Evolutionary conservation across 257 asterid species (phyloP), one percentile per base, ranked within the genome.

Genomic region (Solanum chiquidenum): DNA sequence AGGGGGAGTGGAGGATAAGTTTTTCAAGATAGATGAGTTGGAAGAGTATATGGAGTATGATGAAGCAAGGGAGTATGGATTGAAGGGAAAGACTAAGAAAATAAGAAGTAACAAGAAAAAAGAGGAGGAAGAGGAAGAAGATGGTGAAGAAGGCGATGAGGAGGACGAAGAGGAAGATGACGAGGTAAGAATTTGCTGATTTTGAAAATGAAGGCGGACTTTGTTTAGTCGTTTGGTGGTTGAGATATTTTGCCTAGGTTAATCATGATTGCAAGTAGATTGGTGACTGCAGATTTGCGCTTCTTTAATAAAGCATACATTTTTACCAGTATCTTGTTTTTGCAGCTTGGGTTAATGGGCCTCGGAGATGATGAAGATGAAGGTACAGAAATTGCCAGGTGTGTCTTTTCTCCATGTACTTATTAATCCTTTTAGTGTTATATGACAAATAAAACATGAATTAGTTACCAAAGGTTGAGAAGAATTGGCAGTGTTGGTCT

Each of bases 1-100:
- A 64, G 91, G 91, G 25, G 95, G 93, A 7, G 94, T 95, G 73
- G 99, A 96, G 83, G 99, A 95, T 88, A 89, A 88, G 89, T 97
- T 97, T 89, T 91, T 97, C 90, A 97, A 97, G 91, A 93, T 95
- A 77, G 91, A 94, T 40, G 98, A 97, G 90, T 86, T 97, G 93
- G 97, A 97, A 90, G 90, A 93, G 90, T 95, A 93, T 82, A 72
- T 97, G 90, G 91, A 88, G 76, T 93, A 90, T 40, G 98, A 95
- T 68, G 99, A 97, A 89, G 98, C 92, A 10, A 91, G 93, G 88
- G 98, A 95, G 88, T 97, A 94, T 88, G 98, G 98, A 52, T 18
- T 89, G 72, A 89, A 90, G 93, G 92, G 87, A 87, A 92, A 91
- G 31, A 82, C 44, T 16, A 49, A 82, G 31, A 82, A 25, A 11